A percentile compares a stretch with the other conserved stretches of the same genome.
Evolutionary conservation across 2,329 filamentous ascomycete genomes (phyloP).

Genomic region (Ceratocystis alfenasii): DNA sequence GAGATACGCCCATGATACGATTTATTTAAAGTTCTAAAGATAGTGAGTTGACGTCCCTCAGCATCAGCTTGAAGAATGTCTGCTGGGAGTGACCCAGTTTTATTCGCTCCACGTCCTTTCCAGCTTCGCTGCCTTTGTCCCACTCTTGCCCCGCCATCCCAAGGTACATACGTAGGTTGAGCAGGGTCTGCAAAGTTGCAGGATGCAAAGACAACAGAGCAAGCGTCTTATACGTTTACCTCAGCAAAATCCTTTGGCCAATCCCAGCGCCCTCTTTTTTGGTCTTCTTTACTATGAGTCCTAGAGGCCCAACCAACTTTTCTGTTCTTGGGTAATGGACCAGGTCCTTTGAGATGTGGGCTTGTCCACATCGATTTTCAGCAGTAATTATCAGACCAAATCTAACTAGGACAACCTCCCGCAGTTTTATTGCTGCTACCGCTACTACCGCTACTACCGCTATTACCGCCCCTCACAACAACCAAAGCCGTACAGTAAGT

Average conservation of each 20-base stretch:
- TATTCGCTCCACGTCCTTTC: not conserved
- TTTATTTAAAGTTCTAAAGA: not conserved
- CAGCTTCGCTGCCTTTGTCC: not conserved
- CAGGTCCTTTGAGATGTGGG: conserved; percentile 12
- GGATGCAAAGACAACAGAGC: not conserved
- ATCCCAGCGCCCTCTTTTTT: not conserved
- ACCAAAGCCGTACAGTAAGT: not conserved
- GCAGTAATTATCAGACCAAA: conserved; percentile 9
- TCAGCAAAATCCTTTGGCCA: not conserved
- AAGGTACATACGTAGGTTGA: not conserved
- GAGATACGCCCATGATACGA: not conserved
- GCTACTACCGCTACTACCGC: not conserved
- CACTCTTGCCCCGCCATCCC: not conserved
- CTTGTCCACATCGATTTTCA: conserved; percentile 6
- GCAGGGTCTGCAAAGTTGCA: conserved; percentile 1
- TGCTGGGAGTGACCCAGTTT: not conserved
- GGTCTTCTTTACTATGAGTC: not conserved
- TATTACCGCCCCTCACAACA: too few relatives aligned
- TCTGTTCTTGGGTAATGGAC: not conserved
- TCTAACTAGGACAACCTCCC: conserved; percentile 6
- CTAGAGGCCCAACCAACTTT: not conserved
- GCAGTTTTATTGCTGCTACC: not conserved
- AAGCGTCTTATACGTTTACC: not conserved
- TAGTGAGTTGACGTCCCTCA: not conserved
- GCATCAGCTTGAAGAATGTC: not conserved